Conservation (phyloP, 257 asterid genomes). For the Solanum corneliomulleri region DNA sequence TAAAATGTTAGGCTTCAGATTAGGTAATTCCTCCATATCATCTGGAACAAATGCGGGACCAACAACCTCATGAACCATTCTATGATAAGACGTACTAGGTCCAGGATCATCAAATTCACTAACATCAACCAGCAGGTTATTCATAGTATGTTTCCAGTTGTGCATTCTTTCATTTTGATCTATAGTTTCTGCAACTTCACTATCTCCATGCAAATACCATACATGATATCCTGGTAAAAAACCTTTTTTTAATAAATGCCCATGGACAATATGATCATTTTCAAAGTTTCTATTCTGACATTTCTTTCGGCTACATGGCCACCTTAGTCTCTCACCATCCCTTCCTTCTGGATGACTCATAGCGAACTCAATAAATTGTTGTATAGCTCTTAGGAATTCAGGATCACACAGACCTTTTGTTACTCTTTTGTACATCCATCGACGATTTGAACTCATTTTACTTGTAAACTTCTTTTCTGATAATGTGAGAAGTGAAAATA, state of each 20-base stretch:
- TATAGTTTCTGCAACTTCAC: background rate
- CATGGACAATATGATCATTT: background rate
- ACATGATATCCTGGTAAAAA: background rate
- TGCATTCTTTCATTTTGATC: background rate
- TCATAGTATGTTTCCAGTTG: background rate
- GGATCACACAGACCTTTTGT: background rate
- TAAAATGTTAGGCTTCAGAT: background rate
- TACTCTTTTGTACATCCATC: background rate
- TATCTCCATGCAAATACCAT: background rate
- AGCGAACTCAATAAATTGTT: background rate
- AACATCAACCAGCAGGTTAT: background rate
- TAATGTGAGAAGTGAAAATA: background rate
- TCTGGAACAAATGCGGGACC: background rate
- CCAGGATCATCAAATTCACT: background rate
- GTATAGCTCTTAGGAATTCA: background rate
- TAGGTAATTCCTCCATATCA: background rate
- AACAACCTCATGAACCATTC: background rate
- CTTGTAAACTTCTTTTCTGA: background rate
- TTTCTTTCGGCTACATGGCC: background rate
- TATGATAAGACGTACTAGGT: background rate
- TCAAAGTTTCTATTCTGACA: background rate
- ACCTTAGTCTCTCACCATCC: background rate
- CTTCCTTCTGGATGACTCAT: background rate
- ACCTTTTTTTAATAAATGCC: background rate
- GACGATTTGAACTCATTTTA: background rate